A percentile compares a stretch with the other conserved stretches of the same genome.
Conservation (phyloP, 192 early-diverging fungal genomes). For the Rhizoclosmatium sp. region DNA sequence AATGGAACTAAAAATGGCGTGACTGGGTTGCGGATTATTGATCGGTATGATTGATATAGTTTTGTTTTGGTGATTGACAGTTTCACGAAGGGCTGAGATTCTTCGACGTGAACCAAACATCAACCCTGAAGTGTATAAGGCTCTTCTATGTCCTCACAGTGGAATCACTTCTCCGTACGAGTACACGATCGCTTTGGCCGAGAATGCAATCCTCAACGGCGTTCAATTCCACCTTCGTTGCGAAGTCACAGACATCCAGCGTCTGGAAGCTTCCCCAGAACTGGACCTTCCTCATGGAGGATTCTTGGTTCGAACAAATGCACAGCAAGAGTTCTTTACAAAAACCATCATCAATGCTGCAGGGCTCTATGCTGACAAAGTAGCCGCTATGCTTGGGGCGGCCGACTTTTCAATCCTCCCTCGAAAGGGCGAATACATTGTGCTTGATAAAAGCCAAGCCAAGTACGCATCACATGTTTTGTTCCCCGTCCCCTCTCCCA, state of each 20-base stretch:
- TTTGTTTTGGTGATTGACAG: not conserved
- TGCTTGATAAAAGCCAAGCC: conserved; percentile 52
- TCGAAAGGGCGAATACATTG: conserved; percentile 58
- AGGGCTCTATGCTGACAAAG: conserved; percentile 49
- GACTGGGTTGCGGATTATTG: conserved; percentile 42
- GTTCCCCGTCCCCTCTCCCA: conserved; percentile 52
- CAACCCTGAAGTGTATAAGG: conserved; percentile 42
- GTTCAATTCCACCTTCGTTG: conserved; percentile 45
- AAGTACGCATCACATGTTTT: conserved; percentile 45
- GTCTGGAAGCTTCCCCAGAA: conserved; percentile 14
- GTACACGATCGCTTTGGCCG: conserved; percentile 57
- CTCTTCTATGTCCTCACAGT: conserved; percentile 49
- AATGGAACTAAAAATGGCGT: conserved; percentile 58
- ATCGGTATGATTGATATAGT: not conserved
- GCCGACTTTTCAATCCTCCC: conserved; percentile 52
- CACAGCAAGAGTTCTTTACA: conserved; percentile 26
- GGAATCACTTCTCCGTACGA: conserved; percentile 60
- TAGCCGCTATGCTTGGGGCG: conserved; percentile 61
- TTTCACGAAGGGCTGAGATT: conserved; percentile 34
- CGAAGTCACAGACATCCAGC: conserved; percentile 56
- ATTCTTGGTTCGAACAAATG: conserved; percentile 33
- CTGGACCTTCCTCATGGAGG: conserved; percentile 14
- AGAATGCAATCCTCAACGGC: conserved; percentile 58
- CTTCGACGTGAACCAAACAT: conserved; percentile 50
- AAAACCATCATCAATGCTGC: conserved; percentile 51